A percentile compares a stretch with the other conserved stretches of the same genome.
Evolutionary conservation across 305 asterid species (phyloP).

Genomic region (Coffea humblotiana): DNA sequence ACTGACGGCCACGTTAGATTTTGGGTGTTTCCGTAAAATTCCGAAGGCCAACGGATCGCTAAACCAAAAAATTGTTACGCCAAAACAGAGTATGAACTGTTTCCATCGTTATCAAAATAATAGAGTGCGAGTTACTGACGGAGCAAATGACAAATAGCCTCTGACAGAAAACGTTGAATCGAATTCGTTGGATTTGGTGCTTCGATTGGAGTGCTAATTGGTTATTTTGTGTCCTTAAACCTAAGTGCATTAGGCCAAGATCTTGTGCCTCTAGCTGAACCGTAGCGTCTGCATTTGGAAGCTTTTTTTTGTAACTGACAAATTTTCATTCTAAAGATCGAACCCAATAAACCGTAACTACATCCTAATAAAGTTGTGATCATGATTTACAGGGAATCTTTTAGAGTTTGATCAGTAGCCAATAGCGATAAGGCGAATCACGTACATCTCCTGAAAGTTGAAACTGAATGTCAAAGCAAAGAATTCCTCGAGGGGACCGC

Average conservation of each 20-base stretch:
- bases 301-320: background rate
- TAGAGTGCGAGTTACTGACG: background rate
- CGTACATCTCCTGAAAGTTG: background rate
- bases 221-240: no score
- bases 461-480: slow-evolving; percentile 1
- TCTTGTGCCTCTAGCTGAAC: background rate
- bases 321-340: background rate
- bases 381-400: background rate
- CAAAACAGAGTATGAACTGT: background rate
- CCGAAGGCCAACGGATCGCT: background rate
- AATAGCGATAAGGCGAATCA: background rate
- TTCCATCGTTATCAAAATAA: background rate
- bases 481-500: background rate
- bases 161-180: background rate
- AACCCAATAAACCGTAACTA: background rate
- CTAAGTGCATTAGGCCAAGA: background rate
- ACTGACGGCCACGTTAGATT: background rate
- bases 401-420: background rate
- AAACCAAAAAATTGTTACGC: background rate
- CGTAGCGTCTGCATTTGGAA: background rate
- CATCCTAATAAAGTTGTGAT: background rate
- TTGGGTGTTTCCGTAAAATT: background rate
- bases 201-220: background rate
- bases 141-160: background rate
- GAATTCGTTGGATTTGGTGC: background rate